phyloP scores from a whole-genome alignment of 352 stramenopile species.

The Phytophthora parvispora region DNA sequence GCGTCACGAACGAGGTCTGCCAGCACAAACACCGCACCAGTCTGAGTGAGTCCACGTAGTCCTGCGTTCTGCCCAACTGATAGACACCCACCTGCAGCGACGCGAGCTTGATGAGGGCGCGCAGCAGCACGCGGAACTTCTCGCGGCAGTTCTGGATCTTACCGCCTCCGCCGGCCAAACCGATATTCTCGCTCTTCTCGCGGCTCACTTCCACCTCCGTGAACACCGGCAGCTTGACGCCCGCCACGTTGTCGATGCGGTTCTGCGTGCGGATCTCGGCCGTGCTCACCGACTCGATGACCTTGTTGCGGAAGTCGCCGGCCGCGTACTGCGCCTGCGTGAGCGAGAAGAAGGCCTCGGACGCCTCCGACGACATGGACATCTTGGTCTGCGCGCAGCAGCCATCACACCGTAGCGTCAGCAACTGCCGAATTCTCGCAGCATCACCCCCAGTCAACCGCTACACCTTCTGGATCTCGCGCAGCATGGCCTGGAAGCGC shows the following conservation, averaged over 20 bases:
- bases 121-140: constrained; percentile 88
- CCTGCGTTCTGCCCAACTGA: too few relatives aligned
- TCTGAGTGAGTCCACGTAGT: too few relatives aligned
- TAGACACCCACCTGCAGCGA: constrained; percentile 78
- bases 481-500: constrained; percentile 91
- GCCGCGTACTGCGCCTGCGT: constrained; percentile 99
- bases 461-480: constrained; percentile 86
- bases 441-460: background rate
- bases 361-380: constrained; percentile 91
- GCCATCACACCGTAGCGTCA: background rate
- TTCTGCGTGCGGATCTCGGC: constrained; percentile 97
- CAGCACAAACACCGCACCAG: constrained; percentile 17
- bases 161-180: constrained; percentile 96
- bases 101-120: constrained; percentile 90
- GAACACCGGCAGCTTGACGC: constrained; percentile 99
- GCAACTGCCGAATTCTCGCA: background rate
- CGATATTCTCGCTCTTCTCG: constrained; percentile 97
- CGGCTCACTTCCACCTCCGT: constrained; percentile 96
- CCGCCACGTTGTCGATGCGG: constrained; percentile 99
- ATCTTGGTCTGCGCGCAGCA: constrained; percentile 78
- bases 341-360: constrained; percentile 98
- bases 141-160: constrained; percentile 97
- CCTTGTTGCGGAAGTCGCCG: constrained; percentile 98
- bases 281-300: constrained; percentile 97
- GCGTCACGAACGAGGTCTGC: constrained; percentile 99